Percentiles rank a stretch among this genome's conserved stretches.
Conservation (phyloP, 805 yeast species). For the Candida anglica region DNA sequence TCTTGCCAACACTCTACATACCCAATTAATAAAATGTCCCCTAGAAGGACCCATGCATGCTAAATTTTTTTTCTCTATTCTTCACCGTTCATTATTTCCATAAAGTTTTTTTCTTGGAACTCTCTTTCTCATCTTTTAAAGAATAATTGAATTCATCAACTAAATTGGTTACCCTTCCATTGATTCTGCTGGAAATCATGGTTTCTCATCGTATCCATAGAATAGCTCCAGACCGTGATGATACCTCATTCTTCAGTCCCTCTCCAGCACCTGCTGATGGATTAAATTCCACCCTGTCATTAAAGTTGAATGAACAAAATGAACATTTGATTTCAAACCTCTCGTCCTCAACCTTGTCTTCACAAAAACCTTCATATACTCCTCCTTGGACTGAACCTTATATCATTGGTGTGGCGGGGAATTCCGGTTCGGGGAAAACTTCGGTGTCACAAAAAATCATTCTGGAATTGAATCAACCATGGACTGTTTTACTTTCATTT, state of each 20-base stretch:
- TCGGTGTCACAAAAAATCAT: constrained; percentile 84
- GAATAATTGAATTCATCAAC: too few relatives aligned
- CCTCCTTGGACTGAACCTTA: constrained; percentile 44
- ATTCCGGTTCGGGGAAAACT: constrained; percentile 83
- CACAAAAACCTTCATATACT: constrained; percentile 20
- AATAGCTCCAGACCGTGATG: constrained; percentile 20
- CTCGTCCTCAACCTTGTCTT: too few relatives aligned
- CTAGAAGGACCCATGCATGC: too few relatives aligned
- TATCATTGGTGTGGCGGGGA: constrained; percentile 47
- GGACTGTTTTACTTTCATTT: constrained; percentile 87
- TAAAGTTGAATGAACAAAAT: too few relatives aligned
- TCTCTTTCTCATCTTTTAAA: background rate
- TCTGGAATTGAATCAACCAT: constrained; percentile 75
- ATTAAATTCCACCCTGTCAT: too few relatives aligned
- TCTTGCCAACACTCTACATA: too few relatives aligned
- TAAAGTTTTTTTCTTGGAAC: background rate
- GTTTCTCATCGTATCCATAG: constrained; percentile 8
- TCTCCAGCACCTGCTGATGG: constrained; percentile 2
- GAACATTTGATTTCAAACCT: too few relatives aligned
- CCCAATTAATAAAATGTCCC: too few relatives aligned
- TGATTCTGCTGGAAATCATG: too few relatives aligned
- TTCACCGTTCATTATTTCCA: too few relatives aligned
- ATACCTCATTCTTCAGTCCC: constrained; percentile 22
- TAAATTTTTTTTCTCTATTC: too few relatives aligned
- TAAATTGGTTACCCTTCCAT: too few relatives aligned